Base-by-base conservation (phyloP, 805 yeast genomes). In the Yarrowia osloensis region DNA sequence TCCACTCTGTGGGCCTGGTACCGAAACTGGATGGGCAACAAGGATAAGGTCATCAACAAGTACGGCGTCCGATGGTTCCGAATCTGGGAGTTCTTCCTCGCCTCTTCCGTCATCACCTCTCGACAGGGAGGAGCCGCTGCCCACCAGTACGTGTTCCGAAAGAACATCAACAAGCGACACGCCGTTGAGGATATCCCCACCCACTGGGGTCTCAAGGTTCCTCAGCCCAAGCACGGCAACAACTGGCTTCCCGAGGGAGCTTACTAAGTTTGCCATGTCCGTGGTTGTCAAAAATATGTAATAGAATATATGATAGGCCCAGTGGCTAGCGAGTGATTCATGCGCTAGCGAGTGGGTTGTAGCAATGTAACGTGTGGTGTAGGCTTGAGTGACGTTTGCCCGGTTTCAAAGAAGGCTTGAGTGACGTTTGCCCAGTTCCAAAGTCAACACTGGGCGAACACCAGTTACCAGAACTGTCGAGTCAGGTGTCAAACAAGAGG, bases 51-150 rank as follows among this genome's bases (percentile, higher is more conserved):
- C 70, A 81, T 87, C 69, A 83, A 84, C 81, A 90, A 89, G 81
- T 91, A 91, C 75, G 97, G 97, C 74, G 78, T 84, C 72, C 88
- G 88, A 81, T 91, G 97, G 97, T 92, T 82, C 81, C 87, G 95
- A 79, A 91, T 91, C 78, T 91, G 97, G 97, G 96, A 90, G 80
- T 91, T 79, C 82, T 91, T 91, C 82, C 85, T 91, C 75, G 90
- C 96, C 70, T 84, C 83, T 55, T 89, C 97, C 19, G 86, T 90
- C 66, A 89, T 91, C 74, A 87, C 89, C 70, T 87, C 97, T 17
- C 90, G 97, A 84, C 96, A 91, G 82, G 97, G 97, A 73, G 86
- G 93, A 73, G 96, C 97, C 49, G 86, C 96, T 66, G 90, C 97
- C 79, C 92, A 85, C 82, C 97, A 91, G 82, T 89, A 91, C 77